Evolutionary conservation across 305 asterid genomes (phyloP).

Genomic region (Solanum hybrid): DNA sequence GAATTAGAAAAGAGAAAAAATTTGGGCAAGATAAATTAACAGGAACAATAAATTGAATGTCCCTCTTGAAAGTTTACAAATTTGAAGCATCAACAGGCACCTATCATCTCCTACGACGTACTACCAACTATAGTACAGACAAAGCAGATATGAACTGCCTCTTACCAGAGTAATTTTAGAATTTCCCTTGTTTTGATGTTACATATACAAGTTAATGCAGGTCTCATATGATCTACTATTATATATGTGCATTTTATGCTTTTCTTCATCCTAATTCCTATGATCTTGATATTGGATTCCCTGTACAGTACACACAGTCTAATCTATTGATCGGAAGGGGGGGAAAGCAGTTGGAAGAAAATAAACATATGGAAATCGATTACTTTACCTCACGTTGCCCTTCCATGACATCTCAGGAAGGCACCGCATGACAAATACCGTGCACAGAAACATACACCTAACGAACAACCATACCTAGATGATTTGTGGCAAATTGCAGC

Average conservation of each 20-base stretch:
- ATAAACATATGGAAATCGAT: not conserved
- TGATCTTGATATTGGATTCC: not conserved
- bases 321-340: not conserved
- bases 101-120: not conserved
- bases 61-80: not conserved
- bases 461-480: constrained; percentile 38
- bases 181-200: not conserved
- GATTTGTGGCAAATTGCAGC: constrained; percentile 76
- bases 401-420: not conserved
- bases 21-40: not conserved
- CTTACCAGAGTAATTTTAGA: not conserved
- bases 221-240: not conserved
- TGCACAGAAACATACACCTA: not conserved
- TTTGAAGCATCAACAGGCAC: not conserved
- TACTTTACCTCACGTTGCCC: not conserved
- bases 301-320: not conserved
- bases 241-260: not conserved
- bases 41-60: not conserved
- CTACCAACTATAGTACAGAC: not conserved
- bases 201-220: not conserved
- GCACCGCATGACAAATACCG: not conserved
- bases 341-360: not conserved
- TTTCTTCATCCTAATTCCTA: not conserved
- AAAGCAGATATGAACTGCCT: not conserved
- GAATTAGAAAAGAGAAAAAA: not conserved